Conservation (phyloP, 805 yeast species). For the Cyberlindnera maclurae region DNA sequence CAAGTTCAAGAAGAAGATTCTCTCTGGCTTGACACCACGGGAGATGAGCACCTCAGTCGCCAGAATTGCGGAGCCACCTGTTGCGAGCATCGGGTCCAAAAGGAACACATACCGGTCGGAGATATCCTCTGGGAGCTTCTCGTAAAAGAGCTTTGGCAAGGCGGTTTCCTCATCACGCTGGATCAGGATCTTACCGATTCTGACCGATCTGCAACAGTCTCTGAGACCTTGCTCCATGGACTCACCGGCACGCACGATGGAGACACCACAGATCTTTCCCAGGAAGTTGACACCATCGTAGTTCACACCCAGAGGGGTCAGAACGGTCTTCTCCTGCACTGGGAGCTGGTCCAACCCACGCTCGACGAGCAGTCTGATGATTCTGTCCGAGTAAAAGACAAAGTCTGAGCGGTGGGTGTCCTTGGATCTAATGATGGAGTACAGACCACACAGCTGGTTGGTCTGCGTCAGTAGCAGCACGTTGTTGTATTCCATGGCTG, state of each 20-base stretch:
- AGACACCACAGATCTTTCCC: conserved; percentile 96
- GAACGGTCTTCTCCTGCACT: conserved; percentile 58
- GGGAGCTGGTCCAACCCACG: conserved; percentile 94
- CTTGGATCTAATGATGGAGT: conserved; percentile 82
- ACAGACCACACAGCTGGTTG: conserved; percentile 80
- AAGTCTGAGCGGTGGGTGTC: conserved; percentile 83
- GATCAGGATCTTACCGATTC: conserved; percentile 93
- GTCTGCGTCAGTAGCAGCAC: conserved; percentile 77
- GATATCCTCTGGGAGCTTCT: conserved; percentile 90
- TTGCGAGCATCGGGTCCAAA: conserved; percentile 96
- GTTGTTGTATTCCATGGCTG: conserved; percentile 28
- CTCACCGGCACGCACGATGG: conserved; percentile 97
- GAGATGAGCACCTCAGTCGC: conserved; percentile 86
- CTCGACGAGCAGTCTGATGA: conserved; percentile 88
- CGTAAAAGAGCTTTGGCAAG: conserved; percentile 83
- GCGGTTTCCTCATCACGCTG: conserved; percentile 99
- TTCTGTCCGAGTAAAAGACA: conserved; percentile 91
- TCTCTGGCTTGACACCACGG: conserved; percentile 82
- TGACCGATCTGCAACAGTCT: conserved; percentile 93
- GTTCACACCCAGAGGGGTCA: conserved; percentile 68
- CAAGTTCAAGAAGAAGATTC: conserved; percentile 84
- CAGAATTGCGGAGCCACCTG: conserved; percentile 97
- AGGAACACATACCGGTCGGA: conserved; percentile 81
- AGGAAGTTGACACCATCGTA: conserved; percentile 74
- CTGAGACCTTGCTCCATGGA: conserved; percentile 98